phyloP scores from a whole-genome alignment of 805 yeast genomes.

The Tetrapisispora phaffii region DNA sequence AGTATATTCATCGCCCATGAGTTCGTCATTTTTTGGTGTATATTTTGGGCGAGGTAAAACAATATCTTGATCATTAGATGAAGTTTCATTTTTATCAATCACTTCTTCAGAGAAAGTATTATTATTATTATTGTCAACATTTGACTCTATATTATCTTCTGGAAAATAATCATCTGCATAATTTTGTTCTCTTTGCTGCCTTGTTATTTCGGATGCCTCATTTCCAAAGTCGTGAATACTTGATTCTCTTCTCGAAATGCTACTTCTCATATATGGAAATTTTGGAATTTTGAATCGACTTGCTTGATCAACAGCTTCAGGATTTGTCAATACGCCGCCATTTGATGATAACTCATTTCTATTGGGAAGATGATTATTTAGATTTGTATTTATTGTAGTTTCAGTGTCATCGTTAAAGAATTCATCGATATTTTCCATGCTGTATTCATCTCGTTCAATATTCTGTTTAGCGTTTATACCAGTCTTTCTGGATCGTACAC shows the following conservation, averaged over 20 bases:
- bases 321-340: conserved; percentile 12
- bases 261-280: conserved; percentile 1
- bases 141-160: neutral
- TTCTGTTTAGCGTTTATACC: conserved; percentile 31
- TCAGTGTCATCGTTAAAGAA: conserved; percentile 49
- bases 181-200: neutral
- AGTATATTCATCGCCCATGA: conserved; percentile 4
- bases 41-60: conserved; percentile 3
- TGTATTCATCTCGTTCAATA: conserved; percentile 12
- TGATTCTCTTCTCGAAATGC: conserved; percentile 6
- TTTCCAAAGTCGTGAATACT: neutral
- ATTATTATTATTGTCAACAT: neutral
- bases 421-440: conserved; percentile 39
- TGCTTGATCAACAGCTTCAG: neutral
- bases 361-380: conserved; percentile 5
- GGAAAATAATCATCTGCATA: neutral
- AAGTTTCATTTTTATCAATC: neutral
- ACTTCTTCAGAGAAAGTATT: neutral
- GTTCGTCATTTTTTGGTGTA: conserved; percentile 3
- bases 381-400: conserved; percentile 2
- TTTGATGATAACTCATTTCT: conserved; percentile 14
- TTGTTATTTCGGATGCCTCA: no score
- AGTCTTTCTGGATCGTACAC: conserved; percentile 54
- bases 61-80: neutral
- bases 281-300: conserved; percentile 2